Evolutionary conservation across 768 basidiomycete species (phyloP), one percentile per base, ranked within the genome.

Genomic region (Calocybe indica): DNA sequence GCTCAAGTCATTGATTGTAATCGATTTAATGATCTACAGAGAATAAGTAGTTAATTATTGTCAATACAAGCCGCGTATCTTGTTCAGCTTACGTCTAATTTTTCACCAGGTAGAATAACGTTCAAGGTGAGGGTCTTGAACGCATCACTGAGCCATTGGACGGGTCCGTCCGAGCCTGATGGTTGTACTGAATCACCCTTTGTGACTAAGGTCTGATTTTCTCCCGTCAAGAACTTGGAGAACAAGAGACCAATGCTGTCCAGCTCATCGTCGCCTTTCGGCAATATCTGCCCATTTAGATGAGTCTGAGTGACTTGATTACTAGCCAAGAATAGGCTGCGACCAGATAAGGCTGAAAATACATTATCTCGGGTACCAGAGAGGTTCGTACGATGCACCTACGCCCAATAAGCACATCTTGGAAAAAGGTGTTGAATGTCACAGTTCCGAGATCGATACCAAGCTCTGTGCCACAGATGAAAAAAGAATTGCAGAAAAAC

Each of bases 371-470:
- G 47, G 28, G 29, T 35, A n/a, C 46, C 5, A 38, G 37, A 53
- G 50, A 37, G 11, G 5, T 31, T 37, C 45, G n/a, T 28, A 15
- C 43, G 8, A 11, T 12, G 33, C 40, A 63, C 83, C 70, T 63
- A 82, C 83, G 83, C 42, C 85, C 85, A 52, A 87, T 65, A 32
- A 71, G 57, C 7, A 67, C 70, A 43, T 73, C 70, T 45, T 79
- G 64, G 62, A 83, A 87, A 64, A 72, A 81, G 7, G 78, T 67
- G 48, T 78, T 68, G 71, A 88, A 88, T 5, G 69, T 72, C 31
- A 81, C 80, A 2, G 73, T 77, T 7, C 85, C 85, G 37, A 87
- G 67, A 52, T 83, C 74, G 47, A 88, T 83, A 30, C 85, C 85
- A 31, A 88, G 66, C 58, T 87, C 82, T 80, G 30, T 5, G 1